Evolutionary conservation across 345 rosid species (phyloP), one percentile per base, ranked within the genome.

Genomic region (Reutealis trisperma): DNA sequence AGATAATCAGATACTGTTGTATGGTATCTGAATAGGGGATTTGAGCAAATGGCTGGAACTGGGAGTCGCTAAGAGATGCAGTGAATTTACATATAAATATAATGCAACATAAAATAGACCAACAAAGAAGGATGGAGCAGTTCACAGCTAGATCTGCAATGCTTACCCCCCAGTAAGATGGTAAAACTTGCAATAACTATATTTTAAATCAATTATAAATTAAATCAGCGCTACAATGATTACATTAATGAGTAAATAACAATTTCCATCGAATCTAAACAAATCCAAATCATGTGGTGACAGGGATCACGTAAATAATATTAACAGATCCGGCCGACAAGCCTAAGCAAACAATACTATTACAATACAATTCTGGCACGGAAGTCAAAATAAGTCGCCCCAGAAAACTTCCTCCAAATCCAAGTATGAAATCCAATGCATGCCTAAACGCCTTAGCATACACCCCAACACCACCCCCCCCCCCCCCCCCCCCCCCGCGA

Each of bases 191-290:
- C 45, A 42, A 8, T 8, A 42, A 74, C 32, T 30, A 42, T 4
- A 49, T 51, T 52, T 18, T 30, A 60, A 27, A 25, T 27, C 19
- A 14, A 44, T 6, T 24, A 45, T 70, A 27, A 70, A 16, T 14
- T 10, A 68, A 76, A 71, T 27, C 52, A 37, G 32, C n/a, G 24
- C 37, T 34, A 51, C 44, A 63, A 4, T 27, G 32, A 32, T 63
- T 64, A 34, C 30, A 83, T 82, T 82, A 79, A 69, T 70, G 72
- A 74, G 79, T 32, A 61, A 67, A 77, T 77, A 79, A 79, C 83
- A 77, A 63, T 55, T 57, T 73, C 68, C 9, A 2, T 30, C 45
- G 66, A 59, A n/a, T 70, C 74, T 63, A 74, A 72, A 51, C 77
- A 75, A 47, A 32, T 44, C 30, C 75, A 76, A 67, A 71, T 64